Percentiles rank a stretch among this genome's conserved stretches.
Evolutionary conservation across 1,139 yeast species (phyloP).

Genomic region (Debaryomycetaceae sp.): DNA sequence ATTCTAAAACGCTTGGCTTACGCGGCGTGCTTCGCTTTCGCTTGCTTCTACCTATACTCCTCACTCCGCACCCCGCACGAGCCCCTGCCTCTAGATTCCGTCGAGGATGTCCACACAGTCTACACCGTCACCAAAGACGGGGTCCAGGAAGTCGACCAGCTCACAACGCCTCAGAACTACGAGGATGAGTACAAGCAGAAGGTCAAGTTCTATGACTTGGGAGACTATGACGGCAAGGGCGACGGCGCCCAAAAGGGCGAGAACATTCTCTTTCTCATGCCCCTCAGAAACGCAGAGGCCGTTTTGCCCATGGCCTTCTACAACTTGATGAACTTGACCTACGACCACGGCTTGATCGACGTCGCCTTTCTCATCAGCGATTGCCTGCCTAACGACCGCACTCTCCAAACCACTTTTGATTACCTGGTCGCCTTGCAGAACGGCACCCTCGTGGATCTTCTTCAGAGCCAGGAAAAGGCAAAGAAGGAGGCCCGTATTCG

Average conservation of each 20-base stretch:
- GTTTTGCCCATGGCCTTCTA: conserved; percentile 78
- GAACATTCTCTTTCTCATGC: conserved; percentile 60
- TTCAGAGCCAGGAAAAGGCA: conserved; percentile 30
- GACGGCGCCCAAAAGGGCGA: conserved; percentile 51
- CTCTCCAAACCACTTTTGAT: conserved; percentile 57
- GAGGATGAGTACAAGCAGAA: conserved; percentile 16
- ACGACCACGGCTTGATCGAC: conserved; percentile 73
- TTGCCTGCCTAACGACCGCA: conserved; percentile 65
- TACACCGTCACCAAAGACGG: conserved; percentile 33
- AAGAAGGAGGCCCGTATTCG: conserved; percentile 16
- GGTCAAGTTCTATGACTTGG: conserved; percentile 54
- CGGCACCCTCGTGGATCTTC: conserved; percentile 47
- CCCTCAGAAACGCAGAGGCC: conserved; percentile 71
- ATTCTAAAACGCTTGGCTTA: too few relatives aligned
- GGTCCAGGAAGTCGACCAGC: conserved; percentile 7
- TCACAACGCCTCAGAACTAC: conserved; percentile 1
- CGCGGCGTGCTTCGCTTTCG: too few relatives aligned
- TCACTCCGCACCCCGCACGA: too few relatives aligned
- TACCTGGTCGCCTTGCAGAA: conserved; percentile 60
- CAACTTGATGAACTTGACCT: conserved; percentile 75
- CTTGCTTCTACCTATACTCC: too few relatives aligned
- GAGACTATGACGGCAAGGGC: conserved; percentile 42
- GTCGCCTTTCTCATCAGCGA: conserved; percentile 80
- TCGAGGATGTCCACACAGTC: conserved; percentile 3
- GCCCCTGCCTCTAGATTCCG: neutral